Evolutionary conservation across 2,329 filamentous ascomycete genomes (phyloP), one percentile per base, ranked within the genome.

Genomic region (Fusarium luffae): DNA sequence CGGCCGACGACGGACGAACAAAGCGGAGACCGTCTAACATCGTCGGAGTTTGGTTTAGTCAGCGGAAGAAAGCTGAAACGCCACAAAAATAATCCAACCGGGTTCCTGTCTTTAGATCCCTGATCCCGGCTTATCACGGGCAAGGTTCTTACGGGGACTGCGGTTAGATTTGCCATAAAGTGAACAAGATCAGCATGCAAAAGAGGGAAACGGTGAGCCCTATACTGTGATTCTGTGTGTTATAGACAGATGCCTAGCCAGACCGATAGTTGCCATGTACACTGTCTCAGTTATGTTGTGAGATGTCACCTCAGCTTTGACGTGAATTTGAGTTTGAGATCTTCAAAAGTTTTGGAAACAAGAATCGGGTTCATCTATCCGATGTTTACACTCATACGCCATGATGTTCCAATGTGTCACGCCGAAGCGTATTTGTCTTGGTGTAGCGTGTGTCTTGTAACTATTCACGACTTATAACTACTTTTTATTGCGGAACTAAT

Each of bases 401-500:
- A n/a, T n/a, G 9, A 5, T 21, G 4, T 21, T 21, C 19, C 6
- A 41, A 57, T 63, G 43, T 57, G 59, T 63, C 61, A 63, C 37
- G 59, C 59, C 59, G 59, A 46, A 32, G 49, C 19, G 23, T 28
- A 18, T 40, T 37, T 21, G 9, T 37, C 34, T 12, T 37, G 34
- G 5, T 4, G 5, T 37, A 37, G 34, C 10, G 18, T 37, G n/a
- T n/a, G 18, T 37, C 18, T 37, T 2, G 34, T 5, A n/a, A n/a
- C 23, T 7, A n/a, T 19, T 23, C 10, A 10, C 49, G 19, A 52
- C 59, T 40, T 55, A 14, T 40, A 46, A 37, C 34, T 37, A 12
- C 34, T 37, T 37, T 37, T 12, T n/a, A 4, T 14, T 47, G 13
- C 3, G 1, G 10, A 23, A 8, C 59, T 47, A 42, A 41, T 18